Conservation (phyloP, 2,329 filamentous ascomycete species). For the Colletotrichum truncatum region DNA sequence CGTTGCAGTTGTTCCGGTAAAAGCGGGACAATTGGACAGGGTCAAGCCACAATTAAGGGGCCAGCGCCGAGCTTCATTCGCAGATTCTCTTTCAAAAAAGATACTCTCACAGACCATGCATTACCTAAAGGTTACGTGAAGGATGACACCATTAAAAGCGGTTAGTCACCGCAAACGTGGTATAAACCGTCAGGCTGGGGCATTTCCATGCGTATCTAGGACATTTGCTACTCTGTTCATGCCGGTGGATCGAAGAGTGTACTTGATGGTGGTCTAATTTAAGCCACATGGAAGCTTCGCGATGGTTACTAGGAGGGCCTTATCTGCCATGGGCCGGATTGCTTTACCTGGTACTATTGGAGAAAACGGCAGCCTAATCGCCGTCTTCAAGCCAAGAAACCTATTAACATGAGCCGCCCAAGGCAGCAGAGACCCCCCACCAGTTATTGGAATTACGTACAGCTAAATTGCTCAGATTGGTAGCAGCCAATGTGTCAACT, state of each 20-base stretch:
- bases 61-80: conserved; percentile 11
- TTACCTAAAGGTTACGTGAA: conserved; percentile 28
- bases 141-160: conserved; percentile 7
- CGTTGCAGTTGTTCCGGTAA: conserved; percentile 3
- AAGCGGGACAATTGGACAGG: not conserved
- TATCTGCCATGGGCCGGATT: not conserved
- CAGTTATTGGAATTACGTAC: not conserved
- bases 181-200: too few species aligned
- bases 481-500: not conserved
- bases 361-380: not conserved
- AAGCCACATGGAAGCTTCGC: conserved; percentile 12
- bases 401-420: not conserved
- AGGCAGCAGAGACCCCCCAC: not conserved
- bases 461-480: not conserved
- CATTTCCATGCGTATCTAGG: too few species aligned
- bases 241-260: not conserved
- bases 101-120: not conserved
- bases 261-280: not conserved
- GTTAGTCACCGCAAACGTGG: not conserved
- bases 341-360: not conserved
- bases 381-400: not conserved
- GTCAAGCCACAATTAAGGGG: conserved; percentile 21
- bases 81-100: not conserved
- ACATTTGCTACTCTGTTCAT: too few species aligned
- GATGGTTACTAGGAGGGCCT: not conserved